Base-by-base conservation (phyloP, 306 rosid genomes). In the Adenanthera pavonina region DNA sequence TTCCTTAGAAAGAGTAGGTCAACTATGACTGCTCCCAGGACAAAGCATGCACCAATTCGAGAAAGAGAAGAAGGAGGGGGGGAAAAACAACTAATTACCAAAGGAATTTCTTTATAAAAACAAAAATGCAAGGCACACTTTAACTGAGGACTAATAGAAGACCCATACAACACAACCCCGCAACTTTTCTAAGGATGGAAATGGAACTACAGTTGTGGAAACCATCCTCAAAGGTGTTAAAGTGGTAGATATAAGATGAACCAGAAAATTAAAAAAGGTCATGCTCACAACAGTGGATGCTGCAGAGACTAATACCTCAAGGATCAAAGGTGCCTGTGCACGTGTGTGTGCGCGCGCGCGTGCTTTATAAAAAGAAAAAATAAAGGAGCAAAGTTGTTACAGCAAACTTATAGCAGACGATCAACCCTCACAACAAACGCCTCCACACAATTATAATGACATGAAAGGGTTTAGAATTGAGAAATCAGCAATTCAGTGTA, bases 1-100 rank as follows among this genome's bases (percentile, higher is more conserved):
- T 86, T 72, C 69, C 72, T 62, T 53, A 36, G 46, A 66, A 78
- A 43, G 48, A 75, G 57, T 3, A 15, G 70, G 81, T 51, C 69
- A 70, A 73, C 67, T 72, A 49, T 7, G 43, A 46, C 79, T 53
- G 35, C 70, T 75, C 72, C 56, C 61, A 67, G 75, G 25, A 51
- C 56, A 57, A 73, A 59, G 44, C 76, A 80, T 54, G 69, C 78
- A 47, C 77, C 61, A 51, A 0, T 79, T 69, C 2, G 53, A 70
- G 81, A 70, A 73, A 38, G 49, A 64, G 5, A 9, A 51, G 36
- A 16, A 30, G 5, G 14, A 15, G 52, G 20, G 34, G 34, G 64
- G 62, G 33, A 48, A 36, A 8, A 35, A 48, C 1, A 66, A 43
- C 2, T 34, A 15, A 54, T 65, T 35, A n/a, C 46, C 64, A 76